Conservation (phyloP, 306 rosid species). For the Quercus glauca region DNA sequence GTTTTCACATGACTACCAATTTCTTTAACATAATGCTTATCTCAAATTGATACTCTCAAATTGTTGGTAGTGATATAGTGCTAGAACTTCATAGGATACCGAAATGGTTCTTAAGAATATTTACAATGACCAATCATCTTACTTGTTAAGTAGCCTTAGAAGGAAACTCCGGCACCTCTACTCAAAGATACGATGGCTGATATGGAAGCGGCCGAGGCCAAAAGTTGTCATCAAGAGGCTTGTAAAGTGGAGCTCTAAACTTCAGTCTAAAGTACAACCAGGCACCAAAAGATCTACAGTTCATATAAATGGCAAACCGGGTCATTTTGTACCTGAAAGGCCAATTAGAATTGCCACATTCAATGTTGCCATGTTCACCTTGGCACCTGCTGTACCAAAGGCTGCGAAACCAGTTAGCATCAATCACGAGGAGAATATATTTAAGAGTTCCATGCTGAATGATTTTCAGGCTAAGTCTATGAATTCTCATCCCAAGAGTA, state of each 20-base stretch:
- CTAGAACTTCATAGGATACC: slow-evolving; percentile 14
- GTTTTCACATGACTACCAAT: neutral
- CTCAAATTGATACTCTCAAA: neutral
- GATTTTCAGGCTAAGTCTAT: slow-evolving; percentile 17
- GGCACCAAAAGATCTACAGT: slow-evolving; percentile 20
- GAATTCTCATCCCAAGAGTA: slow-evolving; percentile 56
- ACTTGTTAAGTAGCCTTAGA: slow-evolving; percentile 41
- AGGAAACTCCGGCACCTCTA: slow-evolving; percentile 48
- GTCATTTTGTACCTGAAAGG: slow-evolving; percentile 39
- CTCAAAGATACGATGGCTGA: slow-evolving; percentile 57
- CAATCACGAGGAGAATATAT: slow-evolving; percentile 20
- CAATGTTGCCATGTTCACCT: slow-evolving; percentile 92
- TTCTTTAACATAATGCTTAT: neutral
- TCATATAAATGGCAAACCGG: slow-evolving; percentile 31
- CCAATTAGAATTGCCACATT: slow-evolving; percentile 70
- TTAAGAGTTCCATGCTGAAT: slow-evolving; percentile 18
- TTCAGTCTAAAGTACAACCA: slow-evolving; percentile 29
- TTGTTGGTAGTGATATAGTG: slow-evolving; percentile 8
- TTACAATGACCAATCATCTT: slow-evolving; percentile 13
- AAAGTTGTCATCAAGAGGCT: slow-evolving; percentile 76
- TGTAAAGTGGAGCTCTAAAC: slow-evolving; percentile 48
- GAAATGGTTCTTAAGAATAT: slow-evolving; percentile 1
- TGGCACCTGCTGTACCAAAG: slow-evolving; percentile 79
- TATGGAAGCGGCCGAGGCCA: slow-evolving; percentile 63
- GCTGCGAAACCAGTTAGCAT: slow-evolving; percentile 30